phyloP scores from a whole-genome alignment of 2,329 filamentous ascomycete species.

The Berkeleyomyces basicola region DNA sequence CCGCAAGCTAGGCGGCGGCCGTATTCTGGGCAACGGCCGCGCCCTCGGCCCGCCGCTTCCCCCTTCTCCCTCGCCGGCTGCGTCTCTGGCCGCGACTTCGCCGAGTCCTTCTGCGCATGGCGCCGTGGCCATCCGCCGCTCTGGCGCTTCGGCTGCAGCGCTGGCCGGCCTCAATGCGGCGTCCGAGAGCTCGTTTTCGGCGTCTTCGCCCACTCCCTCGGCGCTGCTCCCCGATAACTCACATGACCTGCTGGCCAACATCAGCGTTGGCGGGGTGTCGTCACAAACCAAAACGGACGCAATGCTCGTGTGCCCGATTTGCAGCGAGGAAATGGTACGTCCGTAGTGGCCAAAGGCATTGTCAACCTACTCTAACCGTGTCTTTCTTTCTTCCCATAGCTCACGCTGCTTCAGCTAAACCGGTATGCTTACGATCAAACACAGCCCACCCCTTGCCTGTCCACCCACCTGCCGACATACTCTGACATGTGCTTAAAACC shows the following conservation, averaged over 20 bases:
- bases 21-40: slow-evolving; percentile 76
- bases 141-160: background rate
- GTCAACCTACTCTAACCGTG: background rate
- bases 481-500: background rate
- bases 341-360: background rate
- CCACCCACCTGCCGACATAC: background rate
- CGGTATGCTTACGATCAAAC: slow-evolving; percentile 26
- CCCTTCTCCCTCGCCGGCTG: slow-evolving; percentile 26
- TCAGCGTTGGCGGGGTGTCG: slow-evolving; percentile 47
- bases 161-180: background rate
- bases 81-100: slow-evolving; percentile 16
- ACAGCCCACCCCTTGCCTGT: background rate
- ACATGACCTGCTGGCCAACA: slow-evolving; percentile 67
- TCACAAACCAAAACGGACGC: slow-evolving; percentile 36
- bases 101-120: slow-evolving; percentile 5
- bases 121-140: background rate
- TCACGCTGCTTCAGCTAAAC: slow-evolving; percentile 86
- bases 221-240: slow-evolving; percentile 50
- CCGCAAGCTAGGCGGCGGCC: slow-evolving; percentile 79
- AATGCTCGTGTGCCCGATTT: slow-evolving; percentile 86
- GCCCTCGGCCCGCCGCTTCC: slow-evolving; percentile 49
- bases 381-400: slow-evolving; percentile 28
- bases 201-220: slow-evolving; percentile 44
- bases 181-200: slow-evolving; percentile 30
- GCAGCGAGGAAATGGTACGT: slow-evolving; percentile 87